A percentile compares a stretch with the other conserved stretches of the same genome.
Evolutionary conservation across 371 early-diverging fungal species (phyloP).

Genomic region (Thermomucor indicae-seudaticae): DNA sequence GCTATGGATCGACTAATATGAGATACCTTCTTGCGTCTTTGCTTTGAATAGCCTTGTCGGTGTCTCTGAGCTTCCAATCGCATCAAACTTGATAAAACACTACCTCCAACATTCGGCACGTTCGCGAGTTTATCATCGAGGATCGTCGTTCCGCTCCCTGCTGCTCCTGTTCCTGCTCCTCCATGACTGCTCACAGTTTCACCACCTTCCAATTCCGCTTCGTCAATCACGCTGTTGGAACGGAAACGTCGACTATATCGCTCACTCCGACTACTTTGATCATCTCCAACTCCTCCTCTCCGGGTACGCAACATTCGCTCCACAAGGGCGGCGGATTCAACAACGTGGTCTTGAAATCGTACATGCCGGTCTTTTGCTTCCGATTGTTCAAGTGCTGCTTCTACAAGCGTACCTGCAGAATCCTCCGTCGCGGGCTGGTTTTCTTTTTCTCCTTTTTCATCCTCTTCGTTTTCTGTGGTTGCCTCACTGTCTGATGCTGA

Average conservation of each 20-base stretch:
- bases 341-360: slow-evolving; percentile 42
- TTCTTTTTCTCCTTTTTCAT: background rate
- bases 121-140: too few relatives aligned
- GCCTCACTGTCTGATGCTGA: background rate
- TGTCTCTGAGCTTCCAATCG: slow-evolving; percentile 31
- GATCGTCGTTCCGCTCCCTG: background rate
- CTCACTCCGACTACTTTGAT: background rate
- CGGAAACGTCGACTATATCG: slow-evolving; percentile 6
- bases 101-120: too few relatives aligned
- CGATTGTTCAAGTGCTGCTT: slow-evolving; percentile 40
- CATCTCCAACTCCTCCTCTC: background rate
- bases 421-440: background rate
- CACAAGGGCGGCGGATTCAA: slow-evolving; percentile 39
- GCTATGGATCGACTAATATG: background rate
- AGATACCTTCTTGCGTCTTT: slow-evolving; percentile 10
- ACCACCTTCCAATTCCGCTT: slow-evolving; percentile 8
- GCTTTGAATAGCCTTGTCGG: slow-evolving; percentile 1
- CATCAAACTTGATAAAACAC: slow-evolving; percentile 40
- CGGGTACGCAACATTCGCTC: slow-evolving; percentile 32
- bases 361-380: slow-evolving; percentile 42
- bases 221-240: slow-evolving; percentile 9
- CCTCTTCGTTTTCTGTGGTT: background rate
- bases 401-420: slow-evolving; percentile 31
- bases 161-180: slow-evolving; percentile 1
- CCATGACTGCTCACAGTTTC: slow-evolving; percentile 1